Evolutionary conservation across 768 basidiomycete species (phyloP).

Genomic region (Russula sp.): DNA sequence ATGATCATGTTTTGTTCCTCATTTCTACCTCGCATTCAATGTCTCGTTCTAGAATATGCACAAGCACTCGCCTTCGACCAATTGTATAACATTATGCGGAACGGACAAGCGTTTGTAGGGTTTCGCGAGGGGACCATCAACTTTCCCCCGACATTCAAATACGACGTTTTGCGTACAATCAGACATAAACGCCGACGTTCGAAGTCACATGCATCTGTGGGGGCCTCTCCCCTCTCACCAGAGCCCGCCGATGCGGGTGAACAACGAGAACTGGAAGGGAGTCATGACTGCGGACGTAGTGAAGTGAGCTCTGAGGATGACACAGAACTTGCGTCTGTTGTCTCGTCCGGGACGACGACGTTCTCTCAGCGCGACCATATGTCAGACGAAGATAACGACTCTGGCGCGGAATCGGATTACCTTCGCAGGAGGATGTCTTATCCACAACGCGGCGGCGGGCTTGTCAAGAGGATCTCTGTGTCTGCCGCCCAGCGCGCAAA

Average conservation of each 20-base stretch:
- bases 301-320: slow-evolving; percentile 39
- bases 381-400: slow-evolving; percentile 30
- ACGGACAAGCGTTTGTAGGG: slow-evolving; percentile 65
- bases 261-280: slow-evolving; percentile 37
- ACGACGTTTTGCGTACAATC: slow-evolving; percentile 65
- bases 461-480: slow-evolving; percentile 29
- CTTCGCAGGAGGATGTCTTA: slow-evolving; percentile 19
- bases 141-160: slow-evolving; percentile 95
- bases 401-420: slow-evolving; percentile 25
- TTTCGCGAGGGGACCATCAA: slow-evolving; percentile 77
- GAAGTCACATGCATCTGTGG: slow-evolving; percentile 36
- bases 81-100: slow-evolving; percentile 69
- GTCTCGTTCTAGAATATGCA: slow-evolving; percentile 56
- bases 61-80: slow-evolving; percentile 92
- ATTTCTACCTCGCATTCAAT: background rate
- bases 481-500: slow-evolving; percentile 31
- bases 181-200: slow-evolving; percentile 48
- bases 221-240: background rate
- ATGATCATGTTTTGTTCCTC: slow-evolving; percentile 17
- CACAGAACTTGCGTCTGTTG: slow-evolving; percentile 51
- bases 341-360: slow-evolving; percentile 53
- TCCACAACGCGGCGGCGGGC: slow-evolving; percentile 12
- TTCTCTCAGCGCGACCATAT: slow-evolving; percentile 31
- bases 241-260: slow-evolving; percentile 30
- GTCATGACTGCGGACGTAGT: slow-evolving; percentile 31